Base-by-base conservation (phyloP, 2,329 filamentous ascomycete species). In the Aspergillus spinulosporus region DNA sequence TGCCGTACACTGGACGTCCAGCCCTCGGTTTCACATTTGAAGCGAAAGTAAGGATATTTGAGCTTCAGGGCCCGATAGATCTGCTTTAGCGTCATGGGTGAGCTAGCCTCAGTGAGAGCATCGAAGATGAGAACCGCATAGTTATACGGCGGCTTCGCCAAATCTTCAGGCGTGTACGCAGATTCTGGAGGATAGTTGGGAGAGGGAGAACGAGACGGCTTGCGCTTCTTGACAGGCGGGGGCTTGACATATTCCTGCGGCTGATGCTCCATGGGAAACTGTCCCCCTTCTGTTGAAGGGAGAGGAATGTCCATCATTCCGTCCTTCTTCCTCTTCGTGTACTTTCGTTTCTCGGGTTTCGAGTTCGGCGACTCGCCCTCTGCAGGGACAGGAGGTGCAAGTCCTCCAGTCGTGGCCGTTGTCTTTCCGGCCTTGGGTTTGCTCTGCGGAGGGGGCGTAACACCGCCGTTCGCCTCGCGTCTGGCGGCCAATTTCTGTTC, bases 1-100 rank as follows among this genome's bases (percentile, higher is more conserved):
- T 88, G 85, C 34, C 85, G 80, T 37, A 88, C 84, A 74, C 84
- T 86, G 34, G 83, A 86, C 58, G 86, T 84, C 85, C 85, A 88
- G 11, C 85, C 85, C 61, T 81, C 80, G 1, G 84, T 86, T 52
- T 80, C 82, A 66, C 85, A 85, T 65, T 84, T 84, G 74, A 83
- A 87, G 65, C 76, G 76, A 64, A 80, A 80, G 64, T 82, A 87
- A 1, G 84, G 84, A 63, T 84, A 87, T 60, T 84, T 84, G 62
- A 82, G 76, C 67, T 85, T 83, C 54, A 88, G 80, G 42, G 82
- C 82, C 60, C 83, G 81, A 68, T 88, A 88, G 44, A 88, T 87
- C 64, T 86, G 83, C 65, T 86, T 85, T 31, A 88, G 73, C 46
- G 85, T 85, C 76, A 87, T 84, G 56, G 82, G 79, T 15, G 75